These are phyloP conservation scores for Penicillium expansum DNA, from an alignment of 2,329 filamentous ascomycete genomes.

Conservation along the genomic window DNA sequence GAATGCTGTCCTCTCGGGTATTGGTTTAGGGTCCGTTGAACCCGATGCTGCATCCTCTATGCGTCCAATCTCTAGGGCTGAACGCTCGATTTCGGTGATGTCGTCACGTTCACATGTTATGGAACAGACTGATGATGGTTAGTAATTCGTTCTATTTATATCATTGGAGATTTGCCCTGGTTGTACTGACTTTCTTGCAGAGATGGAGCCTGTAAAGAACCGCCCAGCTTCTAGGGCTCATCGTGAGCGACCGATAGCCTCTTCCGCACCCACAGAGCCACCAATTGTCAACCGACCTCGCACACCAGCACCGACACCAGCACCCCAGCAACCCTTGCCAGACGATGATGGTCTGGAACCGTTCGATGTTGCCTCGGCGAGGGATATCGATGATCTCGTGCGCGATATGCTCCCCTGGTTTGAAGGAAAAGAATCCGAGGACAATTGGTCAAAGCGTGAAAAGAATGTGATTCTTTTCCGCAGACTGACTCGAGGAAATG, in stretches of 20 bases:
- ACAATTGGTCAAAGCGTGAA: constrained; percentile 87
- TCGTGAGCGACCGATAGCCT: constrained; percentile 17
- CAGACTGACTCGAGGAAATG: constrained; percentile 78
- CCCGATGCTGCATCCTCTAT: constrained; percentile 23
- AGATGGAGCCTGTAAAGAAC: constrained; percentile 19
- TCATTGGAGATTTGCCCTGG: background rate
- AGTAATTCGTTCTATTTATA: background rate
- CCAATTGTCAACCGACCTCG: constrained; percentile 30
- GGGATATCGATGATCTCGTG: constrained; percentile 85
- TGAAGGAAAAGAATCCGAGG: constrained; percentile 83
- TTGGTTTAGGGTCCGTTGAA: constrained; percentile 52
- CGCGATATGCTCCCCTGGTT: constrained; percentile 77
- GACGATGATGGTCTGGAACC: constrained; percentile 74
- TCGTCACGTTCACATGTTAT: constrained; percentile 28
- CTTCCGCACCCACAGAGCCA: constrained; percentile 25
- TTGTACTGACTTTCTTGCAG: constrained; percentile 9
- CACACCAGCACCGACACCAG: constrained; percentile 16
- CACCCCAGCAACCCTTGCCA: constrained; percentile 30
- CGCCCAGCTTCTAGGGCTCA: constrained; percentile 24
- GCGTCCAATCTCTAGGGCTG: constrained; percentile 29
- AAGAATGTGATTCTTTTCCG: constrained; percentile 74
- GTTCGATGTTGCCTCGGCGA: constrained; percentile 74
- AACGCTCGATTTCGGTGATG: constrained; percentile 34
- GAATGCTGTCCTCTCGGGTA: constrained; percentile 72
- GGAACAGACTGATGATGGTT: constrained; percentile 24